phyloP scores from a whole-genome alignment of 1,284 basidiomycete species.

The Rhodotorula sp. region DNA sequence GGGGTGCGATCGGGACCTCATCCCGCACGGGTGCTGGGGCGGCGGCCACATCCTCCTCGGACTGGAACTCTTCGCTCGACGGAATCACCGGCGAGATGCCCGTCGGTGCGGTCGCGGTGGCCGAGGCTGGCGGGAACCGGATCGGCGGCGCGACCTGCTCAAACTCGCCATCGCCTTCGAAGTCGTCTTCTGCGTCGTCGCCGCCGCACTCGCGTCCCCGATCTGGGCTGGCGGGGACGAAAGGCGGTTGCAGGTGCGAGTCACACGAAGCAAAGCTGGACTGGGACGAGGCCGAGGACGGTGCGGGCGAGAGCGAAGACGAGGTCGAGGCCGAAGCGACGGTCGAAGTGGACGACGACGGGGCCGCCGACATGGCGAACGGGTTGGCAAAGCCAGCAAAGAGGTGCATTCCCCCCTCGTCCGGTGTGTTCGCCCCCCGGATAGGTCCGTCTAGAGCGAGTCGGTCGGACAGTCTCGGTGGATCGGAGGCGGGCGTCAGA shows the following conservation, averaged over 20 bases:
- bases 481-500: background rate
- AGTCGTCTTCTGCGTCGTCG: background rate
- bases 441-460: too few relatives aligned
- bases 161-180: background rate
- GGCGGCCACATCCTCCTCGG: background rate
- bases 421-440: too few relatives aligned
- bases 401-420: background rate
- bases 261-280: conserved; percentile 25
- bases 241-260: conserved; percentile 17
- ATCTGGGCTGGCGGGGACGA: background rate
- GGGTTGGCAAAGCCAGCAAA: conserved; percentile 5
- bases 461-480: too few relatives aligned
- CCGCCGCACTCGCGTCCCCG: too few relatives aligned
- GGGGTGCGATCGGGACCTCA: background rate
- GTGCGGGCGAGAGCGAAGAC: conserved; percentile 8
- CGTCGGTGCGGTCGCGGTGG: background rate
- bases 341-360: background rate
- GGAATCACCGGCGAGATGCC: background rate
- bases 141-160: background rate
- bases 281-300: conserved; percentile 24
- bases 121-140: conserved; percentile 7
- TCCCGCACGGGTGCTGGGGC: too few relatives aligned
- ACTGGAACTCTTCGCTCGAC: background rate
- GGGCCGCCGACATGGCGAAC: conserved; percentile 1
- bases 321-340: conserved; percentile 3